A percentile compares a stretch with the other conserved stretches of the same genome.
Evolutionary conservation across 2,329 filamentous ascomycete genomes (phyloP).

Genomic region (Phyllosticta ampelicida): DNA sequence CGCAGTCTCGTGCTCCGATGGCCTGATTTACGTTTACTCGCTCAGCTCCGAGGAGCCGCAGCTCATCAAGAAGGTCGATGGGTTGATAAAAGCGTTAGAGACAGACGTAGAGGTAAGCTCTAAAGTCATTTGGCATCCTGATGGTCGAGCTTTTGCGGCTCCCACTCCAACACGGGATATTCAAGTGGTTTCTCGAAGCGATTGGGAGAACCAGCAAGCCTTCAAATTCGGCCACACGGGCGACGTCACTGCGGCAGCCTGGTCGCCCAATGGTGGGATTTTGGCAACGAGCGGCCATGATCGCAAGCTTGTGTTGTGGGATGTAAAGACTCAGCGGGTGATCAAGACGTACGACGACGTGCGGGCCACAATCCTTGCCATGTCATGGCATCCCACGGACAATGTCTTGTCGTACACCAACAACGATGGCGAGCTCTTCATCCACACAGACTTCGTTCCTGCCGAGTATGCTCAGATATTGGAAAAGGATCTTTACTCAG

Average conservation of each 20-base stretch:
- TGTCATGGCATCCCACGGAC: conserved; percentile 82
- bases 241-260: conserved; percentile 76
- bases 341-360: conserved; percentile 65
- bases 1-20: conserved; percentile 78
- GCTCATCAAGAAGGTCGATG: conserved; percentile 73
- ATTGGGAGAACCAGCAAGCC: conserved; percentile 76
- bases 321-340: conserved; percentile 75
- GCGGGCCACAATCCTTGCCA: conserved; percentile 64
- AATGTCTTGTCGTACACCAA: conserved; percentile 90
- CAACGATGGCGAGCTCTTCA: conserved; percentile 85
- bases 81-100: conserved; percentile 69
- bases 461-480: conserved; percentile 39
- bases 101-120: conserved; percentile 66
- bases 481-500: conserved; percentile 52
- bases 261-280: conserved; percentile 91
- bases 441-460: conserved; percentile 59
- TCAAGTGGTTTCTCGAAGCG: conserved; percentile 73
- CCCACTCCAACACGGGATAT: conserved; percentile 71
- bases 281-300: conserved; percentile 54
- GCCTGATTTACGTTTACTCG: conserved; percentile 82
- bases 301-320: conserved; percentile 69
- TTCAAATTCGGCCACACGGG: conserved; percentile 73
- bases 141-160: conserved; percentile 80
- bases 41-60: conserved; percentile 67
- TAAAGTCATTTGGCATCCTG: conserved; percentile 79